Base-by-base conservation (phyloP, 78 protist species). In the Dictyostelium discoideum region DNA sequence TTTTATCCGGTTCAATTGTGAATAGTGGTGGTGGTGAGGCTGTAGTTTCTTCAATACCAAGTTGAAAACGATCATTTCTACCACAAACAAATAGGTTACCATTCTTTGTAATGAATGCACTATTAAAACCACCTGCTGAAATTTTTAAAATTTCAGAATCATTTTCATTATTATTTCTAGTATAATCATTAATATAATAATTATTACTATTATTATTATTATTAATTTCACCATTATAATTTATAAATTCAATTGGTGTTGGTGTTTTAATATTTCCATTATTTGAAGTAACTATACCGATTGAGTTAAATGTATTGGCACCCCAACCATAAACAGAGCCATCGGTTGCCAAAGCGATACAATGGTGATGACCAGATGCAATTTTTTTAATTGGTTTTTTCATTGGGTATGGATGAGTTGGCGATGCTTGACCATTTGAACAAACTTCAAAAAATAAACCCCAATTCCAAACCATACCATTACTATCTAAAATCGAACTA, bases 61-160 rank as follows among this genome's bases (percentile, higher is more conserved):
- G 20, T 85, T 85, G 90, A 44, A 3, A 2, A 69, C 90, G 90
- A 85, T 85, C 29, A 46, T 85, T 85, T 67, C 40, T 63, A 69
- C 90, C 90, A 18, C 24, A 69, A 14, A 37, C 46, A 3, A 42
- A 85, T n/a, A 85, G 20, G 13, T 69, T n/a, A 2, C 90, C 90
- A 22, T 16, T 26, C 3, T 40, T 16, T 22, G 79, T 69, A 3
- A 85, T 40, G 42, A 44, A 24, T 9, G 81, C 60, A 44, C 79
- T 85, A 39, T 85, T 63, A n/a, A 63, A 69, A 9, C 82, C 81
- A 40, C 37, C 40, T 10, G 76, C 69, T 3, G 80, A 3, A 2
- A 69, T 20, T 16, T 85, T 85, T 3, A 24, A 18, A 65, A 84
- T 22, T 63, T 24, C 87, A 5, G 26, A 6, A 2, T 16, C 14